Base-by-base conservation (phyloP, 2,329 filamentous ascomycete genomes). In the Aspergillus glaucus region DNA sequence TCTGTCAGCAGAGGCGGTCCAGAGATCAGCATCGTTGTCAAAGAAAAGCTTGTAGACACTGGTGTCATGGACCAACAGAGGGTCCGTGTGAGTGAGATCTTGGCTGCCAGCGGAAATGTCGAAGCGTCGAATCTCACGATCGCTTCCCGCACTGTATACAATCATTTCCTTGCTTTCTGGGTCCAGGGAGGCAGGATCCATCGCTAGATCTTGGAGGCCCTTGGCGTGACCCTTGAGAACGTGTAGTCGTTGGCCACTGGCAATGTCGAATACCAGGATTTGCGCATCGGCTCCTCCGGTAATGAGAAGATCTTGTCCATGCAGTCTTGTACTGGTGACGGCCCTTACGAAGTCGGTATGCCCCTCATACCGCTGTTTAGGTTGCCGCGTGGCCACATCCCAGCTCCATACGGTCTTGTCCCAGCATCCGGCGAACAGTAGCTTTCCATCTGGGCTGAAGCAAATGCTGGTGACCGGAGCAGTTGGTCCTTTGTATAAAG, bases 291-390 rank as follows among this genome's bases (percentile, higher is more conserved):
- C 84, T 36, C 86, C 85, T 43, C 87, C 87, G 52, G 86, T 88
- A 58, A 92, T 77, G 34, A 93, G 76, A 6, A 77, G 54, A 47
- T 87, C 76, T 51, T 79, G 81, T 24, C 78, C 82, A 14, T 75
- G 73, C 4, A 94, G 61, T 21, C 71, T 78, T 10, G 80, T 75
- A 57, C 79, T 82, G 12, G 86, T 70, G 3, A 97, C 73, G 3
- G 86, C 78, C 71, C 96, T 96, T 60, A 98, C 87, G 63, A 98
- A 98, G 70, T 98, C 93, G 1, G 80, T 76, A 67, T 97, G 92
- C 4, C 89, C 90, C 50, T 79, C 78, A 57, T 84, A 90, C 54
- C 77, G 83, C 52, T 73, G 77, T n/a, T 73, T 75, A 1, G 74
- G 70, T 26, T 74, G 66, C 40, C 74, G 75, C 3, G 81, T 81